These are phyloP conservation scores for Ehretia macrophylla DNA, from an alignment of 257 asterid species.

Conservation along the genomic window DNA sequence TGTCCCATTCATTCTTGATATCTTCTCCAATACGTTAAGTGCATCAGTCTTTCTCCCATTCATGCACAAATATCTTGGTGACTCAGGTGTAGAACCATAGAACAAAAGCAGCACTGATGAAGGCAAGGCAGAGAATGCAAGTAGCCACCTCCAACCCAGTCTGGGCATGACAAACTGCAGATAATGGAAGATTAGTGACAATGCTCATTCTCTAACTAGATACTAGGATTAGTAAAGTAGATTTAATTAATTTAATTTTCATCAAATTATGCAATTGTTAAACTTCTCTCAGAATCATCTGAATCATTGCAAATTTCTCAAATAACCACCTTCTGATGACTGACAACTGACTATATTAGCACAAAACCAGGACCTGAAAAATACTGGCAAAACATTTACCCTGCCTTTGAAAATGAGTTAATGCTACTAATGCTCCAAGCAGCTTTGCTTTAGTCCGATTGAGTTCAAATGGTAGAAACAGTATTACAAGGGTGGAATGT, in stretches of 20 bases:
- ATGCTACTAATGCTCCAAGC: too few relatives aligned
- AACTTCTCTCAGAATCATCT: too few relatives aligned
- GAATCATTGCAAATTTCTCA: too few relatives aligned
- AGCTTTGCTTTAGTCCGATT: background rate
- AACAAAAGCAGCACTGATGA: constrained; percentile 46
- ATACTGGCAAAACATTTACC: too few relatives aligned
- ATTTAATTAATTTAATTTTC: too few relatives aligned
- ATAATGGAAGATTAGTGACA: background rate
- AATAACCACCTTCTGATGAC: too few relatives aligned
- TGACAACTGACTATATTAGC: too few relatives aligned
- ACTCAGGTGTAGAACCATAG: constrained; percentile 46
- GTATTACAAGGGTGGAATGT: too few relatives aligned
- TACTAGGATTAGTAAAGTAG: background rate
- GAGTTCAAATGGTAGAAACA: background rate
- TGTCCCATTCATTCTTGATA: constrained; percentile 39
- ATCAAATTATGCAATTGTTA: too few relatives aligned
- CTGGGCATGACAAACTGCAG: constrained; percentile 55
- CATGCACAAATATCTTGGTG: constrained; percentile 56
- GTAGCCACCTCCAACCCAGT: constrained; percentile 68
- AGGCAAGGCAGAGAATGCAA: constrained; percentile 56
- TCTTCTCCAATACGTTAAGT: constrained; percentile 37
- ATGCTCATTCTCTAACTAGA: background rate
- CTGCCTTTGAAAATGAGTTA: too few relatives aligned
- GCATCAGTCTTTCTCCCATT: constrained; percentile 45
- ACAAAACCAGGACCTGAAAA: too few relatives aligned